phyloP scores from a whole-genome alignment of 352 stramenopile species.

The Aphanomyces stellatus region DNA sequence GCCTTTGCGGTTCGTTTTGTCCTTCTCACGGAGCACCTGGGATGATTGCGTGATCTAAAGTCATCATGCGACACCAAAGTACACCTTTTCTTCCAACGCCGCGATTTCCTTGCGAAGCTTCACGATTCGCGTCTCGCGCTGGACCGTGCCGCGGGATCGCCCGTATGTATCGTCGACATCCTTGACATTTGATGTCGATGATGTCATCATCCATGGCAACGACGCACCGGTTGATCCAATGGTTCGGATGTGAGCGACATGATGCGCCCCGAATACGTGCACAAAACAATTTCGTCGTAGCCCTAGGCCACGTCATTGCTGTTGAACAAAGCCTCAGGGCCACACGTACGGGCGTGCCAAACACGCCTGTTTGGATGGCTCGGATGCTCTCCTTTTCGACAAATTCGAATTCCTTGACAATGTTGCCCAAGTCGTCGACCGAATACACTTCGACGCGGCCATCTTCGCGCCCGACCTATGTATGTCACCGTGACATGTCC shows the following conservation, averaged over 20 bases:
- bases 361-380: conserved; percentile 55
- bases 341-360: conserved; percentile 37
- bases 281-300: conserved; percentile 65
- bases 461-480: conserved; percentile 56
- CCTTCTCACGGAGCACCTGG: conserved; percentile 31
- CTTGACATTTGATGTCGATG: background rate
- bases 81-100: conserved; percentile 57
- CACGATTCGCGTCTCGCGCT: conserved; percentile 65
- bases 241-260: conserved; percentile 79
- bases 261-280: conserved; percentile 69
- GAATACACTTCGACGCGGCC: conserved; percentile 67
- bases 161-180: conserved; percentile 70
- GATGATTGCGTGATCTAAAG: too few species aligned
- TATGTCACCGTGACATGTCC: background rate
- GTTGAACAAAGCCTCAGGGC: too few species aligned
- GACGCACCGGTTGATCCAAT: conserved; percentile 40
- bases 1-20: conserved; percentile 34
- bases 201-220: background rate
- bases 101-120: conserved; percentile 74
- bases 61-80: too few species aligned
- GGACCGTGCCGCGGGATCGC: conserved; percentile 60
- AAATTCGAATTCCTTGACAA: conserved; percentile 59
- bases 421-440: conserved; percentile 38
- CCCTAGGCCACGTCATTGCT: conserved; percentile 22
- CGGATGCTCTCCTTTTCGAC: conserved; percentile 66